Percentiles rank a stretch among this genome's conserved stretches.
phyloP scores from a whole-genome alignment of 305 asterid genomes.

The Plantago rigida region DNA sequence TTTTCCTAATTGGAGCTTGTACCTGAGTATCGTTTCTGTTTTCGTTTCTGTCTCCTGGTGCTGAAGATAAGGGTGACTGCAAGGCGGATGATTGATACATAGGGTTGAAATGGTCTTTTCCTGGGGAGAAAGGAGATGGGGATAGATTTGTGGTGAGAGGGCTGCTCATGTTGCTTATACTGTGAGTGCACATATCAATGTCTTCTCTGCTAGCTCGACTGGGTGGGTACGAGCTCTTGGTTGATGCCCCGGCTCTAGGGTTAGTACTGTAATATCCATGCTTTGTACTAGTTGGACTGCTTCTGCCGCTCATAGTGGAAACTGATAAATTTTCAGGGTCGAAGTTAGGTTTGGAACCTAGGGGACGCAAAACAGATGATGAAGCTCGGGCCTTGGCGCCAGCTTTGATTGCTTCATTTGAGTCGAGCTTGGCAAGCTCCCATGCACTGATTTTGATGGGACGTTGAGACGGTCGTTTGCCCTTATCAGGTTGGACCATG shows the following conservation, averaged over 20 bases:
- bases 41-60: background rate
- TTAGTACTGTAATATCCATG: constrained; percentile 49
- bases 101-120: constrained; percentile 59
- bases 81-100: constrained; percentile 42
- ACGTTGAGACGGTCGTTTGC: constrained; percentile 55
- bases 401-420: constrained; percentile 79
- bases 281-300: constrained; percentile 66
- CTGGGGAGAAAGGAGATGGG: constrained; percentile 43
- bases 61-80: constrained; percentile 49
- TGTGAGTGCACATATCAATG: constrained; percentile 53
- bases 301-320: constrained; percentile 59
- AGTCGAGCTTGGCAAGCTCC: constrained; percentile 87
- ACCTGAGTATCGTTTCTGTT: constrained; percentile 30
- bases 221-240: constrained; percentile 69
- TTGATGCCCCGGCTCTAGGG: constrained; percentile 49
- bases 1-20: constrained; percentile 19
- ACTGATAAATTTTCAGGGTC: constrained; percentile 55
- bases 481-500: constrained; percentile 46
- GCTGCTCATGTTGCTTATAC: constrained; percentile 75
- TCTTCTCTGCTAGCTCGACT: constrained; percentile 82
- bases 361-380: constrained; percentile 76
- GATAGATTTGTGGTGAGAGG: constrained; percentile 53
- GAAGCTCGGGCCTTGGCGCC: constrained; percentile 94
- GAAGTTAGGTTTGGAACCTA: constrained; percentile 43
- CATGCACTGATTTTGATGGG: constrained; percentile 84